Base-by-base conservation (phyloP, 2,329 filamentous ascomycete genomes). In the Drechslera avenae region DNA sequence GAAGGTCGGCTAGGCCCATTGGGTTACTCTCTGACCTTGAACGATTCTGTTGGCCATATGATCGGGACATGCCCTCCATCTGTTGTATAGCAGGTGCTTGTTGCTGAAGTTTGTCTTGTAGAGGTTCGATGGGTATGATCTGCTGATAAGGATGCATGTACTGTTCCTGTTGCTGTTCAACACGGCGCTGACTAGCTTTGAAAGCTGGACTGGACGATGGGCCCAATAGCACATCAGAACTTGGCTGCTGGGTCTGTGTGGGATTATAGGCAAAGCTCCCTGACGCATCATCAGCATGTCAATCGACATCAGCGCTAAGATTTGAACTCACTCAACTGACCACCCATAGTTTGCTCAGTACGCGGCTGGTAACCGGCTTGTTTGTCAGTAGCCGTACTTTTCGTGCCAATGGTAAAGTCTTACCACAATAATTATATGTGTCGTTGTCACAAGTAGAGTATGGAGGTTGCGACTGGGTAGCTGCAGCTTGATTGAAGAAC, bases 181-280 rank as follows among this genome's bases (percentile, higher is more conserved):
- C 47, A 44, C 60, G 63, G 31, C 73, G 61, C 49, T 69, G 71
- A 26, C 69, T 66, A 13, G 75, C 75, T 33, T 56, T 67, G 39
- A 75, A 67, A 2, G 72, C 67, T 26, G 76, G 76, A 54, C 76
- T 78, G 2, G 76, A 78, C 12, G 70, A 72, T 31, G 33, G 58
- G 46, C 46, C 53, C 37, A 56, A 47, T 14, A 39, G 71, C 46
- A 35, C 23, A 43, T 72, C 67, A 3, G 73, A 74, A 54, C 71
- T 75, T 1, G 62, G 37, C 13, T 63, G 57, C 9, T 53, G 33
- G 14, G 26, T n/a, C 40, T 64, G 50, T 13, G 39, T 34, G 8
- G 58, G 23, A 23, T 60, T 58, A 46, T 71, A 66, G 6, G 62
- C 50, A 37, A 67, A 70, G 19, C 51, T 64, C 35, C 54, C 65